phyloP scores from a whole-genome alignment of 495 filamentous ascomycete species.

The Beverwykella pulmonaria region DNA sequence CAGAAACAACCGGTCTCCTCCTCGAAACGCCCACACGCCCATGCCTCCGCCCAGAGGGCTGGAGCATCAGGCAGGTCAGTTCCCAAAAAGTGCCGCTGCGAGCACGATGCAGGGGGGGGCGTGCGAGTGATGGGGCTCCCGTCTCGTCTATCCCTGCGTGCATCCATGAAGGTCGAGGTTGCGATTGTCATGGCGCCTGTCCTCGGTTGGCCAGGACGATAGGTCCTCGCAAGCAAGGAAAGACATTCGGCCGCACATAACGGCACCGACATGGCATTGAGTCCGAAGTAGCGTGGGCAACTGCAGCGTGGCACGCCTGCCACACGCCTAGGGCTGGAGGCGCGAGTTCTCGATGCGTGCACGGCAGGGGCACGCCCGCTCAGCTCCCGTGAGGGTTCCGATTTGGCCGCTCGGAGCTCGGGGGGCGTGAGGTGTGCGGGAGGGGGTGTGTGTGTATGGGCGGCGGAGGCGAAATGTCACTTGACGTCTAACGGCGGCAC shows the following conservation, averaged over 20 bases:
- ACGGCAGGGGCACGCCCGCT: constrained; percentile 13
- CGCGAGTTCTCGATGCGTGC: constrained; percentile 1
- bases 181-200: neutral
- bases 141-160: constrained; percentile 34
- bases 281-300: too few relatives aligned
- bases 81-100: constrained; percentile 3
- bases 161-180: constrained; percentile 8
- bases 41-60: constrained; percentile 2
- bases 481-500: neutral
- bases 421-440: neutral
- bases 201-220: neutral
- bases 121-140: constrained; percentile 30
- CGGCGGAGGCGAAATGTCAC: neutral
- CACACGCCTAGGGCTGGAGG: neutral
- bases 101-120: constrained; percentile 28
- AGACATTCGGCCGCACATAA: too few relatives aligned
- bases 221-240: neutral
- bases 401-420: constrained; percentile 15
- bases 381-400: constrained; percentile 16
- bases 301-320: neutral
- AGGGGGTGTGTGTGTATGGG: neutral
- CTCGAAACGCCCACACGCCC: neutral
- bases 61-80: constrained; percentile 11
- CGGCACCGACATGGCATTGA: too few relatives aligned
- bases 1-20: constrained; percentile 1